A percentile compares a stretch with the other conserved stretches of the same genome.
These are phyloP conservation scores for Tilletia walkeri DNA, from an alignment of 1,284 basidiomycete genomes.

Conservation along the genomic window DNA sequence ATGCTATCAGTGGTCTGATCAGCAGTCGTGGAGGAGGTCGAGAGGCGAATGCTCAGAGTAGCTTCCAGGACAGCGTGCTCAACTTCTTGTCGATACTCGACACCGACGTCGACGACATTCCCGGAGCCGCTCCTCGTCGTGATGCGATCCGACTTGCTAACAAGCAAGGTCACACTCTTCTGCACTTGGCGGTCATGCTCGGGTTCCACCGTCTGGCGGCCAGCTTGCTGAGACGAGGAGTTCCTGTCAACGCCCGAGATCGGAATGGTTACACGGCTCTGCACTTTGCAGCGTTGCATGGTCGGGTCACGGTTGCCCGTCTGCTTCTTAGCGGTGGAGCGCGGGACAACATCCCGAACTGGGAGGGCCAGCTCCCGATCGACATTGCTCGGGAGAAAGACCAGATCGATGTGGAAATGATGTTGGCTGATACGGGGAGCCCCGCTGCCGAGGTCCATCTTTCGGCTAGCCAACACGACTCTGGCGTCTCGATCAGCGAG, in stretches of 20 bases:
- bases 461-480: slow-evolving; percentile 22
- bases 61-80: slow-evolving; percentile 73
- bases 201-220: slow-evolving; percentile 71
- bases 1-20: slow-evolving; percentile 1
- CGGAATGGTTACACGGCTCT: slow-evolving; percentile 85
- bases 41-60: slow-evolving; percentile 16
- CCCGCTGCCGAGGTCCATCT: slow-evolving; percentile 20
- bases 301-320: slow-evolving; percentile 67
- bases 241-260: slow-evolving; percentile 80
- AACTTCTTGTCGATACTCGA: slow-evolving; percentile 76
- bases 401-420: slow-evolving; percentile 58
- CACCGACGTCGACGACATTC: slow-evolving; percentile 24
- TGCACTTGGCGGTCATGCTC: slow-evolving; percentile 82
- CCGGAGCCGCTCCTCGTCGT: slow-evolving; percentile 21
- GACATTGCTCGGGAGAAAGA: slow-evolving; percentile 70
- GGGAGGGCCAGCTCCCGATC: slow-evolving; percentile 72
- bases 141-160: slow-evolving; percentile 58
- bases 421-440: slow-evolving; percentile 47
- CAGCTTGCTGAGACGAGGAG: slow-evolving; percentile 71
- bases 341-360: slow-evolving; percentile 71
- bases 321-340: slow-evolving; percentile 76
- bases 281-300: slow-evolving; percentile 76
- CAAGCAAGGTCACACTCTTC: slow-evolving; percentile 59
- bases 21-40: neutral
- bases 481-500: slow-evolving; percentile 38